Evolutionary conservation across 2,329 filamentous ascomycete genomes (phyloP), one percentile per base, ranked within the genome.

Genomic region (Colletotrichum sp.): DNA sequence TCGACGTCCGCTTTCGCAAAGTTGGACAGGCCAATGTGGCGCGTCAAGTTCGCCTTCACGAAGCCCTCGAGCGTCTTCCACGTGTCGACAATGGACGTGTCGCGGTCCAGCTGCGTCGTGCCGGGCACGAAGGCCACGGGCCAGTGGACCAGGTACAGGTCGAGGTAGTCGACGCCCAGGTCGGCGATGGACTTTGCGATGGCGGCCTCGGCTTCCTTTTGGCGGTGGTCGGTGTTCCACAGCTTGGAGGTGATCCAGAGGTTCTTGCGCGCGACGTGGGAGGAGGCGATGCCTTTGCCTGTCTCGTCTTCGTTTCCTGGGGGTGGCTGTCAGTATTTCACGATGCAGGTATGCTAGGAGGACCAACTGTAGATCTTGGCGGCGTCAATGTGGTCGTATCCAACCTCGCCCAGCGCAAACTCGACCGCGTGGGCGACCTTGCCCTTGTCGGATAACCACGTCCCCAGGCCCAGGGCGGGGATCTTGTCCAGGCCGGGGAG

Each of bases 181-280:
- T 86, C 85, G 68, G 85, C 83, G 65, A 91, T 81, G 8, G 88
- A 88, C 78, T 86, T 86, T 21, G 85, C 81, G 68, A 90, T 84
- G 12, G 88, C 89, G 49, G 85, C 82, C 59, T 85, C 84, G 39
- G 75, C 75, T 21, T 70, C 32, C 6, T 63, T 32, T 10, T 62
- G 26, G 60, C 71, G 89, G 73, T 16, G 79, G 66, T 74, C 75
- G 4, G 79, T 91, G 89, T 94, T 94, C 87, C 93, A 92, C 60
- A 95, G 88, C 86, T 95, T 95, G 78, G 92, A 94, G 77, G 93
- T 94, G 71, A 92, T 81, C 87, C 89, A 90, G 68, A 90, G 84
- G 57, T 90, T 84, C 7, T 84, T 82, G n/a, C 89, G 85, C 3
- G 85, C 81, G 2, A 90, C 82, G 8, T 83, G 85, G 5, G 85